These are phyloP conservation scores for Zostera marina DNA, from an alignment of 116 monocot genomes.

Conservation along the genomic window DNA sequence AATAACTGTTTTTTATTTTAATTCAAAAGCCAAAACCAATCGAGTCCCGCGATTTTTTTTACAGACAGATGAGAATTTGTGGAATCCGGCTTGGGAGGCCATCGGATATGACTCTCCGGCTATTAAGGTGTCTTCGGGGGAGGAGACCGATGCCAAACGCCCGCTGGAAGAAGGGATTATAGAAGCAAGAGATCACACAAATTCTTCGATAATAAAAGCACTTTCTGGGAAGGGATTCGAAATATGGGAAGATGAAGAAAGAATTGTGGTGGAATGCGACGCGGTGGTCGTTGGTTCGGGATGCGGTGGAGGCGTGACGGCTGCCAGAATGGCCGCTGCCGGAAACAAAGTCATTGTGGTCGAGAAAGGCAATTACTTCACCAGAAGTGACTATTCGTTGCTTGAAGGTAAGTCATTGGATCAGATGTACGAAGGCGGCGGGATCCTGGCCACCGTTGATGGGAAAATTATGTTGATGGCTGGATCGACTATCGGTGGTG, in stretches of 20 bases:
- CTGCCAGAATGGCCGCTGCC: constrained; percentile 45
- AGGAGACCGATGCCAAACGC: constrained; percentile 10
- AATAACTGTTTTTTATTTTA: too few species aligned
- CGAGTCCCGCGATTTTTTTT: too few species aligned
- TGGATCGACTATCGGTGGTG: constrained; percentile 75
- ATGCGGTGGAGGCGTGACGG: constrained; percentile 84
- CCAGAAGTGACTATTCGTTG: constrained; percentile 48
- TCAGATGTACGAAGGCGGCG: constrained; percentile 57
- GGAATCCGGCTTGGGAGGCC: constrained; percentile 51
- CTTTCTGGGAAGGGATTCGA: constrained; percentile 16
- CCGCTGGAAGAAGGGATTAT: constrained; percentile 74
- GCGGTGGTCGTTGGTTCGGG: constrained; percentile 76
- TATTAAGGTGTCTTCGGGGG: constrained; percentile 1
- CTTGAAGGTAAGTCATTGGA: constrained; percentile 50
- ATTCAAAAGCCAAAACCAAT: too few species aligned
- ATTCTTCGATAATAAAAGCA: constrained; percentile 31
- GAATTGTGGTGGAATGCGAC: constrained; percentile 46
- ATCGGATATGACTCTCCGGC: constrained; percentile 31
- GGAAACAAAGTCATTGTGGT: constrained; percentile 70
- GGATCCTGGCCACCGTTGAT: constrained; percentile 35
- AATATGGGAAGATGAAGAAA: too few species aligned
- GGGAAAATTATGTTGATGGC: constrained; percentile 51
- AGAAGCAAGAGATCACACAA: constrained; percentile 35
- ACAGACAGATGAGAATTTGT: constrained; percentile 32
- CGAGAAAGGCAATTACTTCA: constrained; percentile 88